Conservation (phyloP, 208 protist species). For the Trypanosoma melophagium region DNA sequence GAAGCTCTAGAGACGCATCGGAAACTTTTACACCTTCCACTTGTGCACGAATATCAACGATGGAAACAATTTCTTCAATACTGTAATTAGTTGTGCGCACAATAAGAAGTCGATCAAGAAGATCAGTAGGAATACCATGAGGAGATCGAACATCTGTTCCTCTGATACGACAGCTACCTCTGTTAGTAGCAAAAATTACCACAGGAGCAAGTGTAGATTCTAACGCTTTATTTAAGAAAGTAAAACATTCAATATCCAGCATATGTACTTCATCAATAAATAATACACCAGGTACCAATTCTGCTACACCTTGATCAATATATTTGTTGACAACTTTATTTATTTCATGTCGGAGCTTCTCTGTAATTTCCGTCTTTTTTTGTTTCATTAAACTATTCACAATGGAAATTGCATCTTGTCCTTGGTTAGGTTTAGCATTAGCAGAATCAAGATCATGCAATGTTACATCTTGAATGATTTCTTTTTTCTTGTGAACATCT, state of each 20-base stretch:
- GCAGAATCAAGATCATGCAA: slow-evolving; percentile 99
- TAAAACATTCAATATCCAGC: slow-evolving; percentile 99
- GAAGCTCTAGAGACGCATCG: slow-evolving; percentile 85
- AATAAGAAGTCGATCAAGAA: slow-evolving; percentile 99
- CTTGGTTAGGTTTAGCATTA: slow-evolving; percentile 96
- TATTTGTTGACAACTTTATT: slow-evolving; percentile 99
- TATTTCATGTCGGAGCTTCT: slow-evolving; percentile 99
- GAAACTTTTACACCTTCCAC: slow-evolving; percentile 95
- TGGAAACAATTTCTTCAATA: slow-evolving; percentile 95
- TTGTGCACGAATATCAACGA: slow-evolving; percentile 94
- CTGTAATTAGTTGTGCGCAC: slow-evolving; percentile 97
- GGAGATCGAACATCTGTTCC: slow-evolving; percentile 98
- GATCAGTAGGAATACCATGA: slow-evolving; percentile 99
- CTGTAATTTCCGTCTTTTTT: slow-evolving; percentile 99
- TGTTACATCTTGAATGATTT: slow-evolving; percentile 99
- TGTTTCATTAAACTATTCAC: slow-evolving; percentile 98
- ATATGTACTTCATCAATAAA: slow-evolving; percentile 99
- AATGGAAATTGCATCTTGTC: slow-evolving; percentile 97
- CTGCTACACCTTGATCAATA: slow-evolving; percentile 99
- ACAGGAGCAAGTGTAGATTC: slow-evolving; percentile 99
- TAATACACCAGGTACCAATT: slow-evolving; percentile 99
- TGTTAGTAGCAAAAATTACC: slow-evolving; percentile 99
- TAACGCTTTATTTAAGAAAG: slow-evolving; percentile 99
- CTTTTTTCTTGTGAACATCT: slow-evolving; percentile 99
- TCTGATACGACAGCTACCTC: slow-evolving; percentile 95